Evolutionary conservation across 768 basidiomycete species (phyloP), one percentile per base, ranked within the genome.

Genomic region (Symmetrospora coprosmae): DNA sequence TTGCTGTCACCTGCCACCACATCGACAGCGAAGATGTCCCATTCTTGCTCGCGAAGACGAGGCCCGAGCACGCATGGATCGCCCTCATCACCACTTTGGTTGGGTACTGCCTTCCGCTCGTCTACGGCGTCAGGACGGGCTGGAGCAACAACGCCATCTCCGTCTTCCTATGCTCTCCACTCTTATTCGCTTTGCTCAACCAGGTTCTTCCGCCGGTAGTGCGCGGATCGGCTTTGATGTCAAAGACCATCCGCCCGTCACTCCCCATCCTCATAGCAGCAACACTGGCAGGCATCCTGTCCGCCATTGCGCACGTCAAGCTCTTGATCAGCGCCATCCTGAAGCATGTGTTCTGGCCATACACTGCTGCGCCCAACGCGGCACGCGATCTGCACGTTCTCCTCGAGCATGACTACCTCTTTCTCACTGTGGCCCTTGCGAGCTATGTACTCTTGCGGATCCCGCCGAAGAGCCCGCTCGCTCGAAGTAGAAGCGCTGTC

Each of bases 141-240:
- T 50, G 49, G 49, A 50, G 49, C 6, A 50, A 50, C 21, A 30
- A 21, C 8, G 49, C 49, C 14, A 50, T 50, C 33, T 34, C 49
- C 31, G 25, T 16, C 9, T 50, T 50, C n/a, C 49, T 50, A 21
- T 30, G 49, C 11, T 50, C 38, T 25, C 49, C 49, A 34, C 33
- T 50, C 11, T 50, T 17, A 30, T 16, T 50, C 27, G 38, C 38
- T 30, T 4, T 35, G 19, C 14, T 33, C 4, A 50, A 50, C 30
- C 33, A 30, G 4, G 49, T 34, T 16, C 49, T 50, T 5, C 49
- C 49, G 21, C 28, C 28, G 16, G 21, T 47, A 13, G 3, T 47
- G 33, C 6, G 21, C 21, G 11, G 45, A 13, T 47, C 14, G 27
- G 33, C 4, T 7, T 28, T 4, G 27, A 14, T 4, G 33, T 6